Base-by-base conservation (phyloP, 495 filamentous ascomycete genomes). In the Lophium mytilinum region DNA sequence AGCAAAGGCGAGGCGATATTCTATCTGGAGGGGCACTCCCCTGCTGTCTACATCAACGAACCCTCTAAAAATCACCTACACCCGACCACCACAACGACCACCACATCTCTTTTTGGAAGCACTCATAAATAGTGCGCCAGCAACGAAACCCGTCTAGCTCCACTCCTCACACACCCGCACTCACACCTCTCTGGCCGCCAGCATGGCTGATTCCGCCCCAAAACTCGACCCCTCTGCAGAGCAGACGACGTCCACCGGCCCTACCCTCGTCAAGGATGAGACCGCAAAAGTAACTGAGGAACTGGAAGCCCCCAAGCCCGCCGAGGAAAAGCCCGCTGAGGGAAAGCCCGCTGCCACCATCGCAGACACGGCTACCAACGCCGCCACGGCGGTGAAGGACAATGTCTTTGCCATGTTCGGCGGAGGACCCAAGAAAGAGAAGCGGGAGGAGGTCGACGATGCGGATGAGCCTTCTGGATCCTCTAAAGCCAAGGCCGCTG, bases 351-450 rank as follows among this genome's bases (percentile, higher is more conserved):
- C 76, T 47, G 60, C 72, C 21, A 73, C 75, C 37, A 70, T 75
- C 43, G 75, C 73, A 50, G 72, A 78, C 52, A 72, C 72, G 35
- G 73, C 78, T 37, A 66, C 71, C 35, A 58, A 63, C 41, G 72
- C 76, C n/a, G 71, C 76, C 24, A 61, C 75, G 30, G 82, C 80
- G 58, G 81, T 84, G 35, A 80, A 83, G 64, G 84, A 83, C 65
- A 85, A 75, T 67, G 85, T 98, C 51, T 98, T 96, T 78, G 87
- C 86, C 69, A 98, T 98, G 93, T 98, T 98, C 71, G 93, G 93
- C 57, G 91, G 91, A 53, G 85, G 85, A 15, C 88, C 89, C 50
- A 91, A 88, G 71, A 84, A 84, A 69, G 83, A 86, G 67, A 81
- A 81, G 74, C 94, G 90, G 81, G 86, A 89, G 70, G 88, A 88